Evolutionary conservation across 352 stramenopile genomes (phyloP), one percentile per base, ranked within the genome.

Genomic region (Globisporangium abappressorium): DNA sequence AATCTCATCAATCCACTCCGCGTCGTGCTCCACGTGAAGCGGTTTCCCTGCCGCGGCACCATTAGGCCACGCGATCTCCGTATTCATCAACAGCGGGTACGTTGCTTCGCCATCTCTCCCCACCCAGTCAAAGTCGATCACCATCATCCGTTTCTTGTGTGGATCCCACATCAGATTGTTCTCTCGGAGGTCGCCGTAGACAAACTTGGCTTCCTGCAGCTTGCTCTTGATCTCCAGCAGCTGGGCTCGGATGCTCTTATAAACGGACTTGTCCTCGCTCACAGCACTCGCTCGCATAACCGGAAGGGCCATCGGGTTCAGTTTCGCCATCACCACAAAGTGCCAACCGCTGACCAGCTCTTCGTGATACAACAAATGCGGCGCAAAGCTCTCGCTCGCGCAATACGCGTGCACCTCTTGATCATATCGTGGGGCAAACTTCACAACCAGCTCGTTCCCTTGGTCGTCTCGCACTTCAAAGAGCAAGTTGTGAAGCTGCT

Each of bases 71-170:
- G 55, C 12, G 22, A 77, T 69, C 36, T 68, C 70, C 14, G 57
- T 38, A 38, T 72, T 70, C 73, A 79, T 72, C 57, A 75, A 76
- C 65, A 67, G 57, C 41, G 72, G 72, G 24, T 76, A 67, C 30
- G 57, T 72, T 26, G 14, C 67, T 5, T 49, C 63, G 15, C 62
- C 62, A 61, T 74, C 73, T n/a, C 57, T 68, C 63, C 70, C 70
- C 11, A 70, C 66, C 70, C 67, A 77, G 60, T 75, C 73, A 41
- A 77, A 80, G 68, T 77, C 73, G 51, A 75, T 67, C 64, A 75
- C 56, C n/a, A 80, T 68, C 62, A 80, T 68, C 66, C 66, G 68
- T 34, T 73, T 71, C 63, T 70, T 63, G 61, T 30, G 14, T 14
- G 55, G 7, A 70, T 76, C 70, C 68, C 71, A 80, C 65, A 71